A percentile compares a stretch with the other conserved stretches of the same genome.
Conservation (phyloP, 2,329 filamentous ascomycete genomes). For the Pleomassaria siparia region DNA sequence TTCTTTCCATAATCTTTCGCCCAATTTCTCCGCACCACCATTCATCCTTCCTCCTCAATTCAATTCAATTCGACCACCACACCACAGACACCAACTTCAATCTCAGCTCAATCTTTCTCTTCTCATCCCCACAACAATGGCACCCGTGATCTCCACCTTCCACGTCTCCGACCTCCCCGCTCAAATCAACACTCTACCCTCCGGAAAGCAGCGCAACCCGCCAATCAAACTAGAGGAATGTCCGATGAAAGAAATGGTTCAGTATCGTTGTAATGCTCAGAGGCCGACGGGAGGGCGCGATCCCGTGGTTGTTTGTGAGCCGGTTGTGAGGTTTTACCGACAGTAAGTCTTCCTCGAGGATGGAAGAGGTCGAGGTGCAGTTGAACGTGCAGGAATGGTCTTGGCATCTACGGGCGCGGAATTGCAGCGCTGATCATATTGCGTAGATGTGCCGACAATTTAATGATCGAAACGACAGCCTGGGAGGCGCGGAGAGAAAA, state of each 20-base stretch:
- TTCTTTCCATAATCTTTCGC: constrained; percentile 53
- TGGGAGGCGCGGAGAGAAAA: constrained; percentile 54
- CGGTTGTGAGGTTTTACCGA: constrained; percentile 61
- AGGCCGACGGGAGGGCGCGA: constrained; percentile 39
- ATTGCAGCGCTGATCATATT: not conserved
- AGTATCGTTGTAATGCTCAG: constrained; percentile 63
- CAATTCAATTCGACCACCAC: not conserved
- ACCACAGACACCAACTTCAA: constrained; percentile 3
- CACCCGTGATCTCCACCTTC: constrained; percentile 58
- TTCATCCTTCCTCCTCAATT: constrained; percentile 9
- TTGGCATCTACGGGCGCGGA: constrained; percentile 24
- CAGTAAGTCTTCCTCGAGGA: constrained; percentile 51
- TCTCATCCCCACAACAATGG: constrained; percentile 46
- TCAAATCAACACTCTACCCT: constrained; percentile 54
- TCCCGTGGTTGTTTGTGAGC: constrained; percentile 54
- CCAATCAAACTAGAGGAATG: constrained; percentile 50
- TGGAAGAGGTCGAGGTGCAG: constrained; percentile 8
- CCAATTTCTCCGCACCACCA: constrained; percentile 49
- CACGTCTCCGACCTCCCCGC: constrained; percentile 53
- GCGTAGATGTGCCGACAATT: constrained; percentile 53
- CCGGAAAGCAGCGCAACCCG: constrained; percentile 56
- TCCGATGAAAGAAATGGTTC: constrained; percentile 60
- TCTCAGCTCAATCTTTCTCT: not conserved
- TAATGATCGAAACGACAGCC: constrained; percentile 63
- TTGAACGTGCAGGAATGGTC: too few species aligned